Conservation (phyloP, 257 asterid genomes). For the Mitragyna speciosa region DNA sequence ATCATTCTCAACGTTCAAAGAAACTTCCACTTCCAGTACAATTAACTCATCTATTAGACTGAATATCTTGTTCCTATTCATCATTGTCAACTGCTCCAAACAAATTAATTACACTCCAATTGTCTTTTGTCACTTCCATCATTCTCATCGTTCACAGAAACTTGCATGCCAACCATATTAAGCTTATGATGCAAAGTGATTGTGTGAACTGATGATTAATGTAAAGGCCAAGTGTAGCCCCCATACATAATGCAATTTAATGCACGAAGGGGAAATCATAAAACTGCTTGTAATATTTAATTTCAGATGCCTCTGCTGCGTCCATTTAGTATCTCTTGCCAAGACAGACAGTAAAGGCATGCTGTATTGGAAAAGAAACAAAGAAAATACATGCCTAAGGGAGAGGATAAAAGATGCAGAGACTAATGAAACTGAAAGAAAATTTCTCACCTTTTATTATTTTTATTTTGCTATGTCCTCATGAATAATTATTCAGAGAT, state of each 20-base stretch:
- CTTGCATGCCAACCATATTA: no score
- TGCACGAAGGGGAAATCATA: neutral
- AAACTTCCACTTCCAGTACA: neutral
- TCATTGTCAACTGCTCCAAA: neutral
- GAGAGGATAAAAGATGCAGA: neutral
- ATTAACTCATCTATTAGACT: no score
- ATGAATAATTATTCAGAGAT: conserved; percentile 31
- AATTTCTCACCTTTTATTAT: conserved; percentile 7
- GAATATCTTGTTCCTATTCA: neutral
- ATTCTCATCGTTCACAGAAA: neutral
- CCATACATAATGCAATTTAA: neutral
- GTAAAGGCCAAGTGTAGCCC: neutral
- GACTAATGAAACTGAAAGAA: neutral
- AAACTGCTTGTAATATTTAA: no score
- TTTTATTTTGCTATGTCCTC: neutral
- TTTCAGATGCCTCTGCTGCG: neutral
- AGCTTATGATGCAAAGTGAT: neutral
- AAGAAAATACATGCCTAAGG: neutral
- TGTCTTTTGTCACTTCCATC: neutral
- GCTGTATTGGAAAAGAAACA: neutral
- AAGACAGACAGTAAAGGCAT: conserved; percentile 6
- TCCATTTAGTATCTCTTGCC: neutral
- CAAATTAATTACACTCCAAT: neutral
- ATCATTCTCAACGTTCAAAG: neutral
- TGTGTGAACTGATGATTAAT: neutral